phyloP scores from a whole-genome alignment of 208 protist genomes.

The Plasmodiophora brassicae region DNA sequence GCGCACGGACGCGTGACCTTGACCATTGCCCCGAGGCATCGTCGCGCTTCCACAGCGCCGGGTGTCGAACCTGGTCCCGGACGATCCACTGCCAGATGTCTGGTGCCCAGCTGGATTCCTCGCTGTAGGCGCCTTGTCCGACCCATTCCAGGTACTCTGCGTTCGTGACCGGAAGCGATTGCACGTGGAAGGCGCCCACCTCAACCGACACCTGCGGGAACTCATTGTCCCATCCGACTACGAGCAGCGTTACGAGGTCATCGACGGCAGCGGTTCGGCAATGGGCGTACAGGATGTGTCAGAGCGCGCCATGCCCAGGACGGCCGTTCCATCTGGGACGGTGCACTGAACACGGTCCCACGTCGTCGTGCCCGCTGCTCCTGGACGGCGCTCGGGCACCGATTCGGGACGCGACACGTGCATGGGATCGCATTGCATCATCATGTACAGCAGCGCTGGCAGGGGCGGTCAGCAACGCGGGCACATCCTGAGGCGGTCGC shows the following conservation, averaged over 20 bases:
- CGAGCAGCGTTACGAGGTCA: too few relatives aligned
- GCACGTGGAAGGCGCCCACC: neutral
- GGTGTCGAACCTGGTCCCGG: neutral
- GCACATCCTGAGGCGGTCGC: neutral
- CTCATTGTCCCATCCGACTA: slow-evolving; percentile 30
- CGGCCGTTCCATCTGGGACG: neutral
- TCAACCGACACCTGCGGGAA: neutral
- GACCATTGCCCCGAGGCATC: neutral
- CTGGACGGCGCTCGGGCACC: neutral
- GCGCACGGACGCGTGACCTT: too few relatives aligned
- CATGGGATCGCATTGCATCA: neutral
- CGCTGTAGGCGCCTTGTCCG: neutral
- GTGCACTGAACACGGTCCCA: too few relatives aligned
- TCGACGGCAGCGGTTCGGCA: too few relatives aligned
- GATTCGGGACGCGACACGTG: neutral
- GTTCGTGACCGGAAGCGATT: neutral
- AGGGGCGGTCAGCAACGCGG: neutral
- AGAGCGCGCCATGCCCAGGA: neutral
- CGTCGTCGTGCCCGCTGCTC: too few relatives aligned
- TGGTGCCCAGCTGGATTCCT: neutral
- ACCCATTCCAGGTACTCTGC: neutral
- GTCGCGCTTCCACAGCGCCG: neutral
- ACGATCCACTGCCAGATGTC: neutral
- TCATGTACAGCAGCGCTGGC: slow-evolving; percentile 2
- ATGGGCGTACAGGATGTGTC: neutral